Conservation (phyloP, 2,329 filamentous ascomycete genomes). For the Trichoderma citrinoviride region DNA sequence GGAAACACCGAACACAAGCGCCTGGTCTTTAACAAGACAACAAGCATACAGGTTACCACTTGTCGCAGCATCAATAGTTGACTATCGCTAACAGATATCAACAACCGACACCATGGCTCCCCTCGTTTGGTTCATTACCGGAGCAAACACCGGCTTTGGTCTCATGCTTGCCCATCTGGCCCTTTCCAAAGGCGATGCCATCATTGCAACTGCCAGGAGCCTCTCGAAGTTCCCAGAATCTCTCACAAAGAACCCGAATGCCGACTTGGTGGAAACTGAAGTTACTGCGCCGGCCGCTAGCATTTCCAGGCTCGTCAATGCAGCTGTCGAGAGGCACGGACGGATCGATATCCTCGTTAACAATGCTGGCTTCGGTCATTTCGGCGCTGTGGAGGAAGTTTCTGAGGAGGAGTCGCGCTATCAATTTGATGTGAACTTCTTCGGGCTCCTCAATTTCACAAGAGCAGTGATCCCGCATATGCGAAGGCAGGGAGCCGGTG, state of each 20-base stretch:
- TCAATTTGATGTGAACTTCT: conserved; percentile 61
- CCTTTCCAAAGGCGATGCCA: conserved; percentile 40
- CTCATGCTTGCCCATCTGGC: conserved; percentile 40
- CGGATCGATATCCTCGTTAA: conserved; percentile 60
- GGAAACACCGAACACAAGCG: background rate
- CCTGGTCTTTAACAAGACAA: background rate
- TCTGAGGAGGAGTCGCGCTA: conserved; percentile 47
- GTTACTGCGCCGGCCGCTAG: conserved; percentile 27
- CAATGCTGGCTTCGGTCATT: conserved; percentile 57
- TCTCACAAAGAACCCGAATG: conserved; percentile 41
- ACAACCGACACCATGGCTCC: background rate
- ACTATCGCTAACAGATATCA: background rate
- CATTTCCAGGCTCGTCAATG: conserved; percentile 24
- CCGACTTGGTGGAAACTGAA: background rate
- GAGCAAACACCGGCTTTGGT: conserved; percentile 48
- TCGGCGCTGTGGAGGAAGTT: conserved; percentile 52
- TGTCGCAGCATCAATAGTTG: background rate
- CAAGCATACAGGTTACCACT: background rate
- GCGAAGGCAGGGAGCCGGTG: conserved; percentile 30
- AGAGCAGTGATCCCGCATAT: conserved; percentile 39
- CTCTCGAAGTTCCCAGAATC: conserved; percentile 36
- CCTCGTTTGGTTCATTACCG: conserved; percentile 45
- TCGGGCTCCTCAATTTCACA: conserved; percentile 42
- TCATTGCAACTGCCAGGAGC: conserved; percentile 46
- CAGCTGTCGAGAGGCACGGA: conserved; percentile 46